These are phyloP conservation scores for Solanum rostratum DNA, from an alignment of 257 asterid species.

Conservation along the genomic window DNA sequence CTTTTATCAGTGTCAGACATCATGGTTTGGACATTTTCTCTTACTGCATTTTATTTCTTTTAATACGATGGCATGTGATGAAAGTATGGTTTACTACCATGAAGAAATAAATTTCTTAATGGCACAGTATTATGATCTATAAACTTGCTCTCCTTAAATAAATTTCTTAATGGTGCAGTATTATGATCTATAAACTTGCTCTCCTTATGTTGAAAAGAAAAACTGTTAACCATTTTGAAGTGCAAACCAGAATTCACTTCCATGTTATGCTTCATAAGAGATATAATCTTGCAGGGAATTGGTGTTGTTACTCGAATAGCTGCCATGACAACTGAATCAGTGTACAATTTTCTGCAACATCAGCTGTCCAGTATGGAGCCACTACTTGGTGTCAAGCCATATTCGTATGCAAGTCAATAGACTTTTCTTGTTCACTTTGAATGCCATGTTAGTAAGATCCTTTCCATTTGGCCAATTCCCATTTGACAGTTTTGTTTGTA, in stretches of 20 bases:
- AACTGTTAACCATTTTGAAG: not conserved
- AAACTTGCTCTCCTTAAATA: not conserved
- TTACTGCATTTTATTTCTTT: not conserved
- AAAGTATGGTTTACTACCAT: not conserved
- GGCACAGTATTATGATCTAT: not conserved
- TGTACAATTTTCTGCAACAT: slow-evolving; percentile 58
- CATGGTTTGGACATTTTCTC: not conserved
- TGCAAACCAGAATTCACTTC: not conserved
- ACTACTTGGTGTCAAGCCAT: slow-evolving; percentile 71
- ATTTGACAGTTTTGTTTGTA: not conserved
- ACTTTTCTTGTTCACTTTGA: not conserved
- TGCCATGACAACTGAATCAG: slow-evolving; percentile 72
- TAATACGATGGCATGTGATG: not conserved
- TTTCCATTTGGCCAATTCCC: not conserved
- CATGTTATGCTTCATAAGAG: not conserved
- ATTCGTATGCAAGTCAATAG: slow-evolving; percentile 1
- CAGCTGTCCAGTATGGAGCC: slow-evolving; percentile 56
- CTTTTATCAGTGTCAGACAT: not conserved
- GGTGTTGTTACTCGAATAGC: slow-evolving; percentile 77
- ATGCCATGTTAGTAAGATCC: not conserved
- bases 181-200: not conserved
- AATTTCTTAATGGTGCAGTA: not conserved
- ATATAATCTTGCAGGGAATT: slow-evolving; percentile 21
- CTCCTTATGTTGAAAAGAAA: not conserved
- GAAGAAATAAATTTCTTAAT: not conserved